Percentiles rank a stretch among this genome's conserved stretches.
Evolutionary conservation across 2,329 filamentous ascomycete genomes (phyloP).

Genomic region (Chaetomium globosum): DNA sequence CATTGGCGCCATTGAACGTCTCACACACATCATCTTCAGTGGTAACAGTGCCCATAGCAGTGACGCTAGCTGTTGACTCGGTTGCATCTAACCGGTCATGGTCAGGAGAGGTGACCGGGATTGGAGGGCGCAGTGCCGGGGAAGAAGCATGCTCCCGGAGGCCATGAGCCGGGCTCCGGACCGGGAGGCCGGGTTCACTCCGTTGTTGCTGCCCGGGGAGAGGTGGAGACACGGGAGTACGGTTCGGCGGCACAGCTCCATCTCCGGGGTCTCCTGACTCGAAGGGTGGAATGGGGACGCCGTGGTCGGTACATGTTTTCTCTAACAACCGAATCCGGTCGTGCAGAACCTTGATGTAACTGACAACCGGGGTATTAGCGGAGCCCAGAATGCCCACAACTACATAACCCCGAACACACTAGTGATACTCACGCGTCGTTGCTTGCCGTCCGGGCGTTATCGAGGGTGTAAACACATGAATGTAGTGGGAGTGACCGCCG

Average conservation of each 20-base stretch:
- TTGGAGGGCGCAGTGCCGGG: constrained; percentile 1
- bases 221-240: constrained; percentile 1
- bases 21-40: constrained; percentile 35
- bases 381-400: background rate
- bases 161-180: constrained; percentile 3
- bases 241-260: background rate
- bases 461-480: constrained; percentile 45
- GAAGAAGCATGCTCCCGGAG: constrained; percentile 15
- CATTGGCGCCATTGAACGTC: constrained; percentile 37
- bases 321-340: constrained; percentile 39
- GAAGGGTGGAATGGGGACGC: constrained; percentile 27
- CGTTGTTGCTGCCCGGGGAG: background rate
- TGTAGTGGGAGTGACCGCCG: constrained; percentile 41
- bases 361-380: background rate
- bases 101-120: constrained; percentile 2
- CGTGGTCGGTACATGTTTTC: constrained; percentile 31
- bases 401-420: background rate
- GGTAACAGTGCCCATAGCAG: constrained; percentile 46
- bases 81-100: constrained; percentile 29
- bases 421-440: constrained; percentile 40
- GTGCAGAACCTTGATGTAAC: constrained; percentile 36
- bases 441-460: constrained; percentile 44
- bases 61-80: constrained; percentile 37
- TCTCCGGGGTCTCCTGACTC: constrained; percentile 16
- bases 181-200: background rate